Conservation (phyloP, 106 monocot genomes). For the Allium fistulosum region DNA sequence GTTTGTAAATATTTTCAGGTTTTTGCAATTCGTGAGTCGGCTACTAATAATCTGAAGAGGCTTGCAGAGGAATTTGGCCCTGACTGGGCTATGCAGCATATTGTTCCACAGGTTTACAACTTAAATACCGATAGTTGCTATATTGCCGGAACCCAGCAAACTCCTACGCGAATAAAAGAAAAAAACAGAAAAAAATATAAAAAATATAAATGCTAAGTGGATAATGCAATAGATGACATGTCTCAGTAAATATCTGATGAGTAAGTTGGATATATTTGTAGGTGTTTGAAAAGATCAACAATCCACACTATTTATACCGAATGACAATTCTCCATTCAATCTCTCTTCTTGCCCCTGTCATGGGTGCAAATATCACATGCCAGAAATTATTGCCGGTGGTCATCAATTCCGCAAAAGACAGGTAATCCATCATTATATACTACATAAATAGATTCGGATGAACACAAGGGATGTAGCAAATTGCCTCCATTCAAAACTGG, state of each 20-base stretch:
- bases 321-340: no score
- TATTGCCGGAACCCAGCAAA: no score
- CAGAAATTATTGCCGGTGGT: slow-evolving; percentile 66
- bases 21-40: slow-evolving; percentile 75
- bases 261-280: slow-evolving; percentile 11
- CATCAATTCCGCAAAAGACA: slow-evolving; percentile 63
- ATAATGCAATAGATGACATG: no score
- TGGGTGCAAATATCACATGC: slow-evolving; percentile 61
- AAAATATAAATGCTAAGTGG: no score
- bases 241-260: no score
- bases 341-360: slow-evolving; percentile 58
- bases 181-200: neutral
- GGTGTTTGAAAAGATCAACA: slow-evolving; percentile 80
- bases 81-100: slow-evolving; percentile 82
- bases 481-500: no score
- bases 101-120: slow-evolving; percentile 33
- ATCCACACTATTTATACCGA: slow-evolving; percentile 72
- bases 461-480: no score
- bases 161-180: neutral
- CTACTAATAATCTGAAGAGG: slow-evolving; percentile 75
- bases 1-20: no score
- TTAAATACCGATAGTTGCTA: neutral
- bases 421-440: slow-evolving; percentile 11
- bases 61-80: slow-evolving; percentile 87
- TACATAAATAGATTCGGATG: no score